phyloP scores from a whole-genome alignment of 192 early-diverging fungal species.

The Mortierella alpina region DNA sequence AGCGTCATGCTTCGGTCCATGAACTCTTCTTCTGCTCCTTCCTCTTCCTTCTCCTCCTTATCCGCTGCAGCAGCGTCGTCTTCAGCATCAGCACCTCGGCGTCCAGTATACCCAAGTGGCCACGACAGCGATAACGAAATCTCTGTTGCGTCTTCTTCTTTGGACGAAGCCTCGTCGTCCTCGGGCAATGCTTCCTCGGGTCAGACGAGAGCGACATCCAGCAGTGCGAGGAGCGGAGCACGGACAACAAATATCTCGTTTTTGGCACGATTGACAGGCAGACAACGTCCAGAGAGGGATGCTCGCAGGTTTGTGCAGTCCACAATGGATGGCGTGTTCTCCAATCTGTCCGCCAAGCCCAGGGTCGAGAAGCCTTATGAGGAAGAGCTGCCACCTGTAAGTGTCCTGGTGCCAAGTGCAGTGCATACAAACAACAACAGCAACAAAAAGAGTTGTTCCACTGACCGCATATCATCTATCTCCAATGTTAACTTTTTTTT shows the following conservation, averaged over 20 bases:
- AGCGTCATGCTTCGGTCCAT: constrained; percentile 39
- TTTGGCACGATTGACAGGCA: constrained; percentile 28
- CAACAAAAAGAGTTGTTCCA: background rate
- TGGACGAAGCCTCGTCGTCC: constrained; percentile 13
- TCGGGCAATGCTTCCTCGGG: background rate
- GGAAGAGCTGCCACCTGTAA: constrained; percentile 48
- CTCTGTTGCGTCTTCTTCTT: constrained; percentile 3
- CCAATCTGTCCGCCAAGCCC: constrained; percentile 42
- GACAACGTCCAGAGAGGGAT: constrained; percentile 33
- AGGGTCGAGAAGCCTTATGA: constrained; percentile 41
- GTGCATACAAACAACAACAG: background rate
- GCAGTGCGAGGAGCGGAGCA: constrained; percentile 1
- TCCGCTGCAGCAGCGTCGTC: background rate
- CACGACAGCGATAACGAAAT: constrained; percentile 26
- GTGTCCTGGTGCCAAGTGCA: background rate
- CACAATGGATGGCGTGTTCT: constrained; percentile 44
- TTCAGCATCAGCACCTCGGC: constrained; percentile 21
- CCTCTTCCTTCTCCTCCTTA: background rate
- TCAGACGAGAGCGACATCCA: background rate
- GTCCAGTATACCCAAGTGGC: constrained; percentile 16
- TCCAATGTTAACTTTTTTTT: background rate
- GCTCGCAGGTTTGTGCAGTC: constrained; percentile 34
- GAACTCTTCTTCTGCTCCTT: constrained; percentile 6
- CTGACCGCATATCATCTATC: constrained; percentile 2
- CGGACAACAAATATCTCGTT: constrained; percentile 35